Conservation (phyloP, 495 filamentous ascomycete species). For the Podospora bellae-mahoneyi region DNA sequence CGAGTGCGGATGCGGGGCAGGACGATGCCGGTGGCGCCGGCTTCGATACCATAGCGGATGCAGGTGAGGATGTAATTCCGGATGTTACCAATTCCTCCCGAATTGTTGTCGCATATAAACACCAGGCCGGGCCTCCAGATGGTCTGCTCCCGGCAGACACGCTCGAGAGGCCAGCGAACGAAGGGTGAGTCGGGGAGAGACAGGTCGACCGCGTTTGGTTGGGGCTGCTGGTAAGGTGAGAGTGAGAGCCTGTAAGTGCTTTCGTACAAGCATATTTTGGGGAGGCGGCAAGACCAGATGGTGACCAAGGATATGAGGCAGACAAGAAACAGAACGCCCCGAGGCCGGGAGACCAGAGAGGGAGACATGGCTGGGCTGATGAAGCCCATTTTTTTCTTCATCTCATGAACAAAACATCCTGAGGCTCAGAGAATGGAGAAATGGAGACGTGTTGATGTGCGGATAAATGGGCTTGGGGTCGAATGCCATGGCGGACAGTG, state of each 20-base stretch:
- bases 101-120: constrained; percentile 51
- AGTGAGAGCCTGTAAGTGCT: constrained; percentile 3
- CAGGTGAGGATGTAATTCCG: constrained; percentile 52
- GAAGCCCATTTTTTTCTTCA: constrained; percentile 2
- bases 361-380: background rate
- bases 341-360: constrained; percentile 15
- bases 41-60: constrained; percentile 48
- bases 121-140: constrained; percentile 38
- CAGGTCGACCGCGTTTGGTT: constrained; percentile 28
- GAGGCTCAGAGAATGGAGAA: background rate
- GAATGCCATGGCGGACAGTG: background rate
- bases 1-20: constrained; percentile 43
- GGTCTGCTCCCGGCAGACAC: constrained; percentile 42
- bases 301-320: constrained; percentile 25
- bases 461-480: constrained; percentile 9
- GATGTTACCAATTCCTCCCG: constrained; percentile 52
- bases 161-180: constrained; percentile 44
- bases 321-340: constrained; percentile 16
- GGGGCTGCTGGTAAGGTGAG: background rate
- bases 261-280: constrained; percentile 25
- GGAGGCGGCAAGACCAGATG: constrained; percentile 26
- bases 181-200: constrained; percentile 40
- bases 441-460: constrained; percentile 1
- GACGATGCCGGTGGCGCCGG: constrained; percentile 44
- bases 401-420: background rate